Percentiles rank a stretch among this genome's conserved stretches.
Evolutionary conservation across 176 grass and related monocot species (phyloP).

Genomic region (Rhynchospora pubera): DNA sequence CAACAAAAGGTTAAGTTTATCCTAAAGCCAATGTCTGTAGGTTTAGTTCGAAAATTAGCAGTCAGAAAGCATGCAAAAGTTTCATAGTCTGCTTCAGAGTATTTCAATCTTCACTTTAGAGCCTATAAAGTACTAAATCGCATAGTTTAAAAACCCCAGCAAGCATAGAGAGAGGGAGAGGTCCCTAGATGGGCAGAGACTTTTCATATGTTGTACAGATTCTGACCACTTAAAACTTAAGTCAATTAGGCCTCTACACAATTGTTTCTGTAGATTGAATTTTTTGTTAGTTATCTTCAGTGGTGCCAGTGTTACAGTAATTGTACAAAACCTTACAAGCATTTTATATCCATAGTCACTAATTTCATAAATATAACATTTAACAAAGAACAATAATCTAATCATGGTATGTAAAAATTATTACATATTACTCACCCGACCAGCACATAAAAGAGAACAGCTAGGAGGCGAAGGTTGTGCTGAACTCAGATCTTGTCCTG

Average conservation of each 20-base stretch:
- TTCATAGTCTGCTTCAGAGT: not conserved
- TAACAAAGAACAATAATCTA: not conserved
- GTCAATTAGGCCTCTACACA: not conserved
- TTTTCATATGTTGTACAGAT: not conserved
- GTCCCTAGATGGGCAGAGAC: not conserved
- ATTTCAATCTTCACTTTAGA: not conserved
- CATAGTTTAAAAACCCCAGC: not conserved
- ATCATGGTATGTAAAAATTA: not conserved
- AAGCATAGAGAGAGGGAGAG: not conserved
- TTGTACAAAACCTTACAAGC: not conserved
- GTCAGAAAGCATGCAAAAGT: not conserved
- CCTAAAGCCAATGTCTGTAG: not conserved
- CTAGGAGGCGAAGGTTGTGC: slow-evolving; percentile 57
- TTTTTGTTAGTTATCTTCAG: not conserved
- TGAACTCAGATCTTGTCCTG: slow-evolving; percentile 59
- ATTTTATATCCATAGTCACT: not conserved
- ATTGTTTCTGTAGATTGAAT: not conserved
- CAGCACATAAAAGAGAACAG: slow-evolving; percentile 69
- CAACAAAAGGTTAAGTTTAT: slow-evolving; percentile 5
- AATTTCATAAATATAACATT: not conserved
- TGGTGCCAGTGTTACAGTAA: not conserved
- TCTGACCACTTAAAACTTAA: not conserved
- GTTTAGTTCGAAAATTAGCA: not conserved
- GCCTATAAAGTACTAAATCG: not conserved
- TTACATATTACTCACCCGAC: slow-evolving; percentile 48